Percentiles rank a stretch among this genome's conserved stretches.
phyloP scores from a whole-genome alignment of 2,329 filamentous ascomycete genomes.

The Xylaria digitata region DNA sequence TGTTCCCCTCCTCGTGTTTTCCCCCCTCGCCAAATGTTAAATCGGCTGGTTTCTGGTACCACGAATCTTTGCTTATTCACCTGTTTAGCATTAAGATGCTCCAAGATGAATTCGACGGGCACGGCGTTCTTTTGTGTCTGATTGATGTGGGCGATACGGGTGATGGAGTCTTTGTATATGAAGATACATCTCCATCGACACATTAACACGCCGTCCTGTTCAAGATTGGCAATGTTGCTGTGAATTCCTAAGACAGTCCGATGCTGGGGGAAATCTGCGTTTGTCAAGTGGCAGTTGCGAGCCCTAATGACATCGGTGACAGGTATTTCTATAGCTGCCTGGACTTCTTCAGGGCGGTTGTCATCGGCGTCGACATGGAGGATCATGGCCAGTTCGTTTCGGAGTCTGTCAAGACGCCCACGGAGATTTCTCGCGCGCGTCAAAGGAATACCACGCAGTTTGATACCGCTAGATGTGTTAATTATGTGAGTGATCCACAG shows the following conservation, averaged over 20 bases:
- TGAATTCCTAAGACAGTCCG: conserved; percentile 38
- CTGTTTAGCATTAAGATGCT: conserved; percentile 46
- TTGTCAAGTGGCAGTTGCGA: conserved; percentile 50
- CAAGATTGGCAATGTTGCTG: conserved; percentile 41
- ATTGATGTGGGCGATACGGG: conserved; percentile 32
- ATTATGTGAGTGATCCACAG: conserved; percentile 44
- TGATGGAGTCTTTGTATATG: conserved; percentile 44
- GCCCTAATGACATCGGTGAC: conserved; percentile 38
- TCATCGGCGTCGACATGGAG: conserved; percentile 47
- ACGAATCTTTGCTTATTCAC: conserved; percentile 47
- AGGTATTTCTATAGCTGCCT: conserved; percentile 47
- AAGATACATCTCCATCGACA: conserved; percentile 53
- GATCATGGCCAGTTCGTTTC: conserved; percentile 49
- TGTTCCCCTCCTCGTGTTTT: conserved; percentile 46
- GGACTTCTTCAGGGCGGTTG: conserved; percentile 39
- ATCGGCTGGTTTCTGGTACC: conserved; percentile 42
- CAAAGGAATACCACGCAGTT: conserved; percentile 48
- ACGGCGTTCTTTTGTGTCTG: conserved; percentile 39
- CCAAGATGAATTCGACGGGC: conserved; percentile 42
- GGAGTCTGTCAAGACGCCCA: conserved; percentile 45
- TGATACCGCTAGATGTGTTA: conserved; percentile 29
- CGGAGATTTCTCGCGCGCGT: conserved; percentile 47
- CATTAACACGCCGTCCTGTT: conserved; percentile 49
- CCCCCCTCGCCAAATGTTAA: conserved; percentile 45
- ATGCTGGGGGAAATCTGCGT: conserved; percentile 48